Percentiles rank a stretch among this genome's conserved stretches.
phyloP scores from a whole-genome alignment of 305 asterid genomes.

The Solanum hybrid region DNA sequence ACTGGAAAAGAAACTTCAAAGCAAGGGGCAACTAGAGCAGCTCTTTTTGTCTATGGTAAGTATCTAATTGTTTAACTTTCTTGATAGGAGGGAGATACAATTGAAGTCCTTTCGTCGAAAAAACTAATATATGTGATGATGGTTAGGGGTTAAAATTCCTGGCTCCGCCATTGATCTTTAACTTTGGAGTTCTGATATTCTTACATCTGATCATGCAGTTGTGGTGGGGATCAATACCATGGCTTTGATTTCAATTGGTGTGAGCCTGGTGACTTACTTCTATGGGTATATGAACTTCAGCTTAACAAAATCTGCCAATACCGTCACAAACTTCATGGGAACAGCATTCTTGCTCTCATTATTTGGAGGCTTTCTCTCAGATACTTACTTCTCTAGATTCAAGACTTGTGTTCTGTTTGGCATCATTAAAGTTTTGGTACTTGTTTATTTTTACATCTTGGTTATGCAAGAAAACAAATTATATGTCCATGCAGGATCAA shows the following conservation, averaged over 20 bases:
- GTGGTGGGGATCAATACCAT: conserved; percentile 44
- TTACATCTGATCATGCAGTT: conserved; percentile 30
- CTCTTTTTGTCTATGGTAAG: conserved; percentile 47
- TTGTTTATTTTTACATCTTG: background rate
- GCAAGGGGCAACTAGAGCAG: conserved; percentile 45
- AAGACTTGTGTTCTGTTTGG: conserved; percentile 55
- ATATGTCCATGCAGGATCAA: background rate
- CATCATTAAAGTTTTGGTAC: conserved; percentile 41
- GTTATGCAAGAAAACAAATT: background rate
- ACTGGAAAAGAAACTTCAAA: conserved; percentile 13
- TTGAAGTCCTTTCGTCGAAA: background rate
- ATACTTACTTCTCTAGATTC: conserved; percentile 62
- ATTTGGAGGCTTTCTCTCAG: conserved; percentile 59
- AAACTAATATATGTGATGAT: background rate
- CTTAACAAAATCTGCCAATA: conserved; percentile 55
- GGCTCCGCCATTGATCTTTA: background rate
- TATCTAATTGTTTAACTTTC: background rate
- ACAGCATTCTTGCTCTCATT: conserved; percentile 52
- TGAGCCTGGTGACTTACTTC: conserved; percentile 56
- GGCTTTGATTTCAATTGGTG: conserved; percentile 50
- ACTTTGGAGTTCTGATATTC: background rate
- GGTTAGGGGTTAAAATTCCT: background rate
- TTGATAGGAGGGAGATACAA: background rate
- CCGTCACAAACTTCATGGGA: conserved; percentile 65
- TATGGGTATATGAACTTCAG: conserved; percentile 64